phyloP scores from a whole-genome alignment of 2,329 filamentous ascomycete species.

The Bipolaris sorokiniana region DNA sequence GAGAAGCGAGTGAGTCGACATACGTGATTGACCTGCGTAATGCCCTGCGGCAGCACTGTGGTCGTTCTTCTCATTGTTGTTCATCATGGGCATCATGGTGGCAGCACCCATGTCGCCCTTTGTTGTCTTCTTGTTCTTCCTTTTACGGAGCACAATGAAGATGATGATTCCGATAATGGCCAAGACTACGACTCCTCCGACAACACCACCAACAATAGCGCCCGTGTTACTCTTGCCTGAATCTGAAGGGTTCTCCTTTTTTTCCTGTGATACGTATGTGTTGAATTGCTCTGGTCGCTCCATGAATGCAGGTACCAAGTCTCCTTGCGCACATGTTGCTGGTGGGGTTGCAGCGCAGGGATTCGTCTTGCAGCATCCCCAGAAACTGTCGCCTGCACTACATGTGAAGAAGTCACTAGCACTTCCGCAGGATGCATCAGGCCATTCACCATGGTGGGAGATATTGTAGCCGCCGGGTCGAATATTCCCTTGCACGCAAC shows the following conservation, averaged over 20 bases:
- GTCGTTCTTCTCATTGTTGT: constrained; percentile 15
- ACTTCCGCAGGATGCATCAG: constrained; percentile 41
- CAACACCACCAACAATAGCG: constrained; percentile 37
- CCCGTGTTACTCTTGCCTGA: constrained; percentile 24
- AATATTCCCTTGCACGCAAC: constrained; percentile 46
- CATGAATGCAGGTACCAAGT: constrained; percentile 38
- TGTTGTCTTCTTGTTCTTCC: constrained; percentile 11
- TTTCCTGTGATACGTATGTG: constrained; percentile 18
- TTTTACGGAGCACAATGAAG: constrained; percentile 32
- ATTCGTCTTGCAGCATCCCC: constrained; percentile 37
- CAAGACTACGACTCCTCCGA: constrained; percentile 34
- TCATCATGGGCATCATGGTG: constrained; percentile 23
- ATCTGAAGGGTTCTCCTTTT: constrained; percentile 2
- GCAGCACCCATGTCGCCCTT: constrained; percentile 12
- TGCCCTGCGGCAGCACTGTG: constrained; percentile 14
- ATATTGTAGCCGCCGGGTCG: constrained; percentile 43
- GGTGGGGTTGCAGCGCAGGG: constrained; percentile 38
- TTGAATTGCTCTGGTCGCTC: constrained; percentile 27
- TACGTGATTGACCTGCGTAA: constrained; percentile 33
- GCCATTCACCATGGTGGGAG: constrained; percentile 39
- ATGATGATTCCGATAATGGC: constrained; percentile 34
- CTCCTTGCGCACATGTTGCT: constrained; percentile 33
- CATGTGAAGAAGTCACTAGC: constrained; percentile 49
- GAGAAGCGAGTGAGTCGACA: not conserved
- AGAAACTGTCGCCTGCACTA: constrained; percentile 18